Percentiles rank a stretch among this genome's conserved stretches.
phyloP scores from a whole-genome alignment of 768 basidiomycete genomes.

The Trichaptum fuscoviolaceum region DNA sequence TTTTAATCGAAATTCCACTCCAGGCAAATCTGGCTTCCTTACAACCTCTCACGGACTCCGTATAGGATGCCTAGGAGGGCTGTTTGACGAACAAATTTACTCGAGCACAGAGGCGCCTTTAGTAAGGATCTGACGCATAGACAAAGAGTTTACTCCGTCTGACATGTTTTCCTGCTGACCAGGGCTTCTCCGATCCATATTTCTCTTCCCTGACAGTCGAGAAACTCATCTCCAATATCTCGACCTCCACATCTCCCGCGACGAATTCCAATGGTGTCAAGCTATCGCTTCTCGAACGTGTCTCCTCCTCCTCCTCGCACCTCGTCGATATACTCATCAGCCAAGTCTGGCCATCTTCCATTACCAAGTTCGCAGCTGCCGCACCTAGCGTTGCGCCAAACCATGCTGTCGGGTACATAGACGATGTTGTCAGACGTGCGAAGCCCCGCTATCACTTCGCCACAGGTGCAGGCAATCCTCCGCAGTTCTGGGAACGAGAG shows the following conservation, averaged over 20 bases:
- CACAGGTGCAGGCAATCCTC: constrained; percentile 52
- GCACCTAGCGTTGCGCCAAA: constrained; percentile 42
- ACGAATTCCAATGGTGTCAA: constrained; percentile 50
- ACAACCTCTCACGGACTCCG: constrained; percentile 76
- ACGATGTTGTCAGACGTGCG: constrained; percentile 56
- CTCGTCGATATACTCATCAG: constrained; percentile 79
- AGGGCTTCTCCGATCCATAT: constrained; percentile 77
- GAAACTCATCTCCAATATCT: constrained; percentile 64
- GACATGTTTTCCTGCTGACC: constrained; percentile 6
- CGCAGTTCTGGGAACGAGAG: constrained; percentile 93
- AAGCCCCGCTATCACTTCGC: constrained; percentile 90
- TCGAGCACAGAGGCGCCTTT: constrained; percentile 55
- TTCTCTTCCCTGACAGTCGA: constrained; percentile 68
- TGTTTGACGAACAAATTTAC: constrained; percentile 60
- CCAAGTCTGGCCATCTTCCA: constrained; percentile 66
- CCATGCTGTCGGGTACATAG: constrained; percentile 27
- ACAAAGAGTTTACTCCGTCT: not conserved
- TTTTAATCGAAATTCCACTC: constrained; percentile 9
- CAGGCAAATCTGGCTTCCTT: constrained; percentile 78
- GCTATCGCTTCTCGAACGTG: constrained; percentile 56
- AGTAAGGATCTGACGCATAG: constrained; percentile 33
- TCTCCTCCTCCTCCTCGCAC: constrained; percentile 54
- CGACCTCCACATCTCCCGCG: constrained; percentile 40
- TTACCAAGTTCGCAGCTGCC: constrained; percentile 55
- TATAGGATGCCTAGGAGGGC: constrained; percentile 82